Conservation (phyloP, 176 grass and related monocot species). For the Microstegium vimineum region DNA sequence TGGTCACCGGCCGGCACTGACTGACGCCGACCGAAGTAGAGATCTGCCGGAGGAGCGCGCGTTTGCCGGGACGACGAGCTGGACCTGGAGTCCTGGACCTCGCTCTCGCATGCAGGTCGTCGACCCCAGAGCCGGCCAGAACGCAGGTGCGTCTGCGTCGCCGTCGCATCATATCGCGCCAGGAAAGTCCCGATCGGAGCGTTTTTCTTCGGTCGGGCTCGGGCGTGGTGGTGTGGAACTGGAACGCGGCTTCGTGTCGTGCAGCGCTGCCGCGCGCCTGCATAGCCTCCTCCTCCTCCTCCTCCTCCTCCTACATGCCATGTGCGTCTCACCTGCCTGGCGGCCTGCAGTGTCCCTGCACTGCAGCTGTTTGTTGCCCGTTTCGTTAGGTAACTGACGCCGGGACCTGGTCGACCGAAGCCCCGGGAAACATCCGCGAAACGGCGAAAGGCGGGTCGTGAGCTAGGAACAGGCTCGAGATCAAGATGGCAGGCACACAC, state of each 20-base stretch:
- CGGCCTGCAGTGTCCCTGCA: too few species aligned
- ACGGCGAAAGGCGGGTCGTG: too few species aligned
- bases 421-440: background rate
- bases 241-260: background rate
- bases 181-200: too few species aligned
- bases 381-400: background rate
- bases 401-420: background rate
- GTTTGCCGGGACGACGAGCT: too few species aligned
- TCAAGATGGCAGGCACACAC: too few species aligned
- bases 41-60: background rate
- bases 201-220: background rate
- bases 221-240: background rate
- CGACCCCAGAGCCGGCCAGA: too few species aligned
- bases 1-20: background rate
- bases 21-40: background rate
- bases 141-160: too few species aligned
- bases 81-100: too few species aligned
- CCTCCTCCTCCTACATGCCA: constrained; percentile 30
- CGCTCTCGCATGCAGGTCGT: too few species aligned
- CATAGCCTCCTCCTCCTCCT: too few species aligned
- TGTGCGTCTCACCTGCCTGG: constrained; percentile 38
- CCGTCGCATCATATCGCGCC: too few species aligned
- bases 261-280: background rate
- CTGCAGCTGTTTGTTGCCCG: background rate
- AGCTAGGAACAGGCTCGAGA: too few species aligned